These are phyloP conservation scores for Gymnopilus dilepis DNA, from an alignment of 768 basidiomycete genomes.

Conservation along the genomic window DNA sequence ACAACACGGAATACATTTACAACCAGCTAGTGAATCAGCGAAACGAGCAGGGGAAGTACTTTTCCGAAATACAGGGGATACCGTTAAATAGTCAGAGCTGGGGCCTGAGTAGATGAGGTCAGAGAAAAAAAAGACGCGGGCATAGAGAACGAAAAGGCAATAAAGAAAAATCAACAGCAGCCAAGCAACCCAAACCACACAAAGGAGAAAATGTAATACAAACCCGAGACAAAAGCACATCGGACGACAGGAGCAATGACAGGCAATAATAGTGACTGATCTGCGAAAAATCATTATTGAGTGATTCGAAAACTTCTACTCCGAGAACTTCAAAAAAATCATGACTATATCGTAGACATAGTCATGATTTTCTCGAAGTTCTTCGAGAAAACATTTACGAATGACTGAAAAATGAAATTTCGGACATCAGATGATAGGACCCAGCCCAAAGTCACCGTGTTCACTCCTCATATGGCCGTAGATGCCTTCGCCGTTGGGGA, in stretches of 20 bases:
- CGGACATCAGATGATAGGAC: conserved; percentile 6
- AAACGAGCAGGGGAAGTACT: not conserved
- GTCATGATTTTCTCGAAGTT: too few species aligned
- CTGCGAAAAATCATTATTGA: too few species aligned
- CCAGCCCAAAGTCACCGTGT: conserved; percentile 69
- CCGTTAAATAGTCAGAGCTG: not conserved
- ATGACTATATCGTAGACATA: too few species aligned
- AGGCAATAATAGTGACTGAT: too few species aligned
- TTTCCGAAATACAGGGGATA: not conserved
- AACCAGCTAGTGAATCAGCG: not conserved
- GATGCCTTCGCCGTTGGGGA: conserved; percentile 69
- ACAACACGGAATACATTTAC: conserved; percentile 4
- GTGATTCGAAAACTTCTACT: too few species aligned
- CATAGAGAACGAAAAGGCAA: not conserved
- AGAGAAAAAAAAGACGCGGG: not conserved
- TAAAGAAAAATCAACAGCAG: conserved; percentile 5
- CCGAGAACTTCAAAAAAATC: too few species aligned
- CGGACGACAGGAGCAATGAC: too few species aligned
- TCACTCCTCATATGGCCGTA: conserved; percentile 75
- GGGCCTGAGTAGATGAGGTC: not conserved
- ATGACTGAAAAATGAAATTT: too few species aligned
- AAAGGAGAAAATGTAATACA: not conserved
- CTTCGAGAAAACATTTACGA: too few species aligned
- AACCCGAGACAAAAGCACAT: too few species aligned
- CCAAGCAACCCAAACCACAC: not conserved